phyloP scores from a whole-genome alignment of 2,329 filamentous ascomycete species.

The Cercospora sp. region DNA sequence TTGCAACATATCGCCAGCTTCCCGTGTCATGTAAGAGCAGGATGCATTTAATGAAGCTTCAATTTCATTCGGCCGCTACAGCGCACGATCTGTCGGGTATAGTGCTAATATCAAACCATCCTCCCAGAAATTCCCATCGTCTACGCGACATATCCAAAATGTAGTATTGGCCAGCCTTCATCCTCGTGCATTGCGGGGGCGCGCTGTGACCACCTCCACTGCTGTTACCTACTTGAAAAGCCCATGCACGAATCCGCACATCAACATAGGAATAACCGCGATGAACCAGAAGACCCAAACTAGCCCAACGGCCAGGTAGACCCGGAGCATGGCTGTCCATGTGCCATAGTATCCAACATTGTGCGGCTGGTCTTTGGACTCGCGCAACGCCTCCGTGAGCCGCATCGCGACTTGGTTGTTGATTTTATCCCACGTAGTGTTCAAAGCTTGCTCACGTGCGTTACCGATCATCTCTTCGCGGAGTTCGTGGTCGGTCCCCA shows the following conservation, averaged over 20 bases:
- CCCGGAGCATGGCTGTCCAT: constrained; percentile 31
- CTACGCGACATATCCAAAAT: not conserved
- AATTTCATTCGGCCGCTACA: not conserved
- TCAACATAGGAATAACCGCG: constrained; percentile 39
- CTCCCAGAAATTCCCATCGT: not conserved
- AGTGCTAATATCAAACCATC: not conserved
- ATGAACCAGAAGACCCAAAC: constrained; percentile 43
- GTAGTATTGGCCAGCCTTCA: not conserved
- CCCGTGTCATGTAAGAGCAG: not conserved
- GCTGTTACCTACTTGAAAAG: constrained; percentile 29
- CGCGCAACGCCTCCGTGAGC: constrained; percentile 52
- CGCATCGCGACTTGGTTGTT: constrained; percentile 69
- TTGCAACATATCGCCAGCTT: no score
- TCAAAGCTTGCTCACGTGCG: constrained; percentile 59
- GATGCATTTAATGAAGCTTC: not conserved
- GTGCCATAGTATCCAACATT: constrained; percentile 33
- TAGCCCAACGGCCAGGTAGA: constrained; percentile 38
- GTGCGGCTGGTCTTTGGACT: not conserved
- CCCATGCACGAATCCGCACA: constrained; percentile 37
- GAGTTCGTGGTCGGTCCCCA: constrained; percentile 51
- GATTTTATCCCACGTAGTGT: constrained; percentile 71
- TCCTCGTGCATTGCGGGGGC: not conserved
- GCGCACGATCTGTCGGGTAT: constrained; percentile 6
- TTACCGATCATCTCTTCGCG: constrained; percentile 50
- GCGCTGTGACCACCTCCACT: not conserved